Evolutionary conservation across 2,329 filamentous ascomycete genomes (phyloP).

Genomic region (Claviceps monticola): DNA sequence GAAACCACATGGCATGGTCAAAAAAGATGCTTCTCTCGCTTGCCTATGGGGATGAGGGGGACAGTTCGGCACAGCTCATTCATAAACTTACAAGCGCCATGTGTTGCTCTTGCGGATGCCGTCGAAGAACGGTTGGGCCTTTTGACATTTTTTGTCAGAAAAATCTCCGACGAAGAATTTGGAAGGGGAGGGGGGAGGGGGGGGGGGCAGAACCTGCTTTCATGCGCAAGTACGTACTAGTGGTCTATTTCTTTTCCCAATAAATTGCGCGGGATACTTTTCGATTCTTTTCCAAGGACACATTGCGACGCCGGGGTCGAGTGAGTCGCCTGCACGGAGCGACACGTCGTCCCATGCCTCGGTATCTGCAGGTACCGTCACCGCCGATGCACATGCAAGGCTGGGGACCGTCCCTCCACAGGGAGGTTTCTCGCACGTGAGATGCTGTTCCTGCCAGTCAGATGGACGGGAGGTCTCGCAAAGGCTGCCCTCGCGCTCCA

Average conservation of each 20-base stretch:
- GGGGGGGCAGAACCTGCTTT: too few relatives aligned
- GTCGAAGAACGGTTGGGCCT: constrained; percentile 40
- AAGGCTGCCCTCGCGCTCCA: not conserved
- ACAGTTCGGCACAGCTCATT: not conserved
- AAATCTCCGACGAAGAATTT: too few relatives aligned
- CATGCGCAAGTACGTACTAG: constrained; percentile 19
- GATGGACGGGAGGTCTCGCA: not conserved
- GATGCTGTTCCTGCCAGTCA: constrained; percentile 2
- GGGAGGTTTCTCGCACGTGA: not conserved
- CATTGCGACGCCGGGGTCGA: constrained; percentile 21
- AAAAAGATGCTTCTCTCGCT: not conserved
- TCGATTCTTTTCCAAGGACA: constrained; percentile 39
- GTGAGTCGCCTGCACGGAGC: constrained; percentile 13
- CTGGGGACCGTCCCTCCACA: not conserved
- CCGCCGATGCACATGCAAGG: not conserved
- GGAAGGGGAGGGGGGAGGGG: too few relatives aligned
- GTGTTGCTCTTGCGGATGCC: constrained; percentile 41
- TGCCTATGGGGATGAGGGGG: not conserved
- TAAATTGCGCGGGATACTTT: constrained; percentile 46
- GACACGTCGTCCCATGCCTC: constrained; percentile 11
- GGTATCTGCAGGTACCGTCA: not conserved
- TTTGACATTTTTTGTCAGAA: not conserved
- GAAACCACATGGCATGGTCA: not conserved
- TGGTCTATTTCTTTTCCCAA: constrained; percentile 37
- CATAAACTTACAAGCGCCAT: constrained; percentile 61